Base-by-base conservation (phyloP, 345 rosid genomes). In the Syzygium aqueum region DNA sequence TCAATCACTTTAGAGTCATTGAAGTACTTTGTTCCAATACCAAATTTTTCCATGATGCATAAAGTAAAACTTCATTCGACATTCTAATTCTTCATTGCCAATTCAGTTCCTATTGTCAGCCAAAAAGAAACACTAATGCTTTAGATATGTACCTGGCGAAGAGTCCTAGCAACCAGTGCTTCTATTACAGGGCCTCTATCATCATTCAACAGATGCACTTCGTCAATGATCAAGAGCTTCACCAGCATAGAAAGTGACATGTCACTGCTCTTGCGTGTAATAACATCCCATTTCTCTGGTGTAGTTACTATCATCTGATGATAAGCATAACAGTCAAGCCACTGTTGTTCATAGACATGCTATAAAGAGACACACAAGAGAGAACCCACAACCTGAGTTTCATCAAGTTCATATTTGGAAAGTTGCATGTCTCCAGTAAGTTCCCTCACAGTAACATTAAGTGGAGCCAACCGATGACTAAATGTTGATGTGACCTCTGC, bases 201-300 rank as follows among this genome's bases (percentile, higher is more conserved):
- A 95, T 97, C 99, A 91, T 97, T 97, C 91, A 97, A 89, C 89
- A 97, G 99, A 93, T 97, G 99, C 85, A 97, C 99, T 92, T 97
- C 99, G 89, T 97, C 99, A 87, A 97, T 97, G 86, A 97, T 97
- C 89, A 97, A 93, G 90, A 97, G 98, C 92, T 97, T 97, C 90
- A 97, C 98, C 86, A 97, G 93, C 98, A 96, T 94, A 89, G 98
- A 97, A 89, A 97, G 94, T 53, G 99, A 93, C 99, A 97, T 97
- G 89, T 97, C 99, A 85, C 99, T 97, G 94, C 98, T 97, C 91
- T 97, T 97, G 89, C 99, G 98, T 87, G 99, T 96, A 92, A 97
- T 97, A 88, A 97, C 99, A 95, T 97, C 99, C 99, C 99, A 97
- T 92, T 97, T 97, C 94, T 97, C 99, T 77, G 99, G 99, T 46